Evolutionary conservation across 78 protist genomes (phyloP), one percentile per base, ranked within the genome.

Genomic region (Capsaspora owczarzaki): DNA sequence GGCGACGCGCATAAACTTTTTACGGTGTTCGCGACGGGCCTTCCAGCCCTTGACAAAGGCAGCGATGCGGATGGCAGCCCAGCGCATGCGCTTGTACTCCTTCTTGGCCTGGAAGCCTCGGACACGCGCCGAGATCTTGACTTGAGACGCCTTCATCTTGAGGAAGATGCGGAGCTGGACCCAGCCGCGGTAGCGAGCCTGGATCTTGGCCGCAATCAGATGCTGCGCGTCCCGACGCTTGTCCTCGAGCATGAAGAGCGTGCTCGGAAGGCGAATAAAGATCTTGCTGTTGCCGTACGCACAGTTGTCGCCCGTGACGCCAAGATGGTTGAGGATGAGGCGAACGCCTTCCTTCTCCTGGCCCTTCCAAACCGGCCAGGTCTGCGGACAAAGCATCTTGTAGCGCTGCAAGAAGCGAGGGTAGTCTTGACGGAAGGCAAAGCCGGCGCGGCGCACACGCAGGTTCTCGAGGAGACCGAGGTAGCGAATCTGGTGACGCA

Each of bases 381-480:
- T 89, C 71, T 60, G 68, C 61, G 78, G 31, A n/a, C 81, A 79
- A 38, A 88, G 74, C 33, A 82, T 84, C 81, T 85, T 4, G 72
- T 35, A 35, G 43, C 72, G 83, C 20, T 40, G 40, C 43, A 82
- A 31, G 53, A 93, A 89, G 51, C 87, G 37, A 25, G 76, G 90
- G 29, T 83, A 92, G 29, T 66, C 61, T 37, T 81, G 84, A n/a
- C 95, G 87, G 66, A 83, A 94, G 51, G 94, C 87, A 79, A 82
- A 95, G 35, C 98, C 98, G 16, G 96, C 94, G 29, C 97, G 85
- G 23, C 96, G 60, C 19, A 93, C 95, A n/a, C 94, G 82, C 37
- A 94, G 82, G 71, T 89, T 92, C 74, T 94, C 95, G 0, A 94
- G 46, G 33, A 94, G 86, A 42, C 97, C 97, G 56, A 93, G 78